Conservation (phyloP, 176 grass and related monocot species). For the Aechmea fasciata region DNA sequence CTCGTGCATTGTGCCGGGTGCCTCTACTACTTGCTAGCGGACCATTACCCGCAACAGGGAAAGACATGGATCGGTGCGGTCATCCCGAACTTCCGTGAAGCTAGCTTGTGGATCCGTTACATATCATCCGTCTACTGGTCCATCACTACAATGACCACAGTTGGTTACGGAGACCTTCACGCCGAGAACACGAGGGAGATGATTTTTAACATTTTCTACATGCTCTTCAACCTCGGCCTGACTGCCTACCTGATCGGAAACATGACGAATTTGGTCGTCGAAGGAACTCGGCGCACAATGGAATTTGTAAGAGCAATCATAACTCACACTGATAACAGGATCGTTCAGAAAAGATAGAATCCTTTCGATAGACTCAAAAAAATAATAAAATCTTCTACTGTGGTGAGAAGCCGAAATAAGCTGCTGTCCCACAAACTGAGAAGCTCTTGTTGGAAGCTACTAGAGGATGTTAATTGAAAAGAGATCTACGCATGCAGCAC, state of each 20-base stretch:
- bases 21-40: conserved; percentile 80
- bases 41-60: conserved; percentile 58
- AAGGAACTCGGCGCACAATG: conserved; percentile 93
- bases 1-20: conserved; percentile 85
- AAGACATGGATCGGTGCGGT: conserved; percentile 92
- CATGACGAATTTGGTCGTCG: conserved; percentile 99
- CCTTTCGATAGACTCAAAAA: no score
- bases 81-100: conserved; percentile 78
- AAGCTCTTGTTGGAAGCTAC: no score
- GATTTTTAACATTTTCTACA: conserved; percentile 98
- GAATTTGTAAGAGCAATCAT: conserved; percentile 59
- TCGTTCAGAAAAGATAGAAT: no score
- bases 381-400: no score
- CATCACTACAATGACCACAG: conserved; percentile 96
- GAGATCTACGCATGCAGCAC: no score
- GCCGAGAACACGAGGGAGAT: conserved; percentile 87
- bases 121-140: conserved; percentile 91
- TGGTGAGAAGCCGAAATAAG: no score
- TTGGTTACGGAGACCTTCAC: conserved; percentile 93
- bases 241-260: conserved; percentile 94
- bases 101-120: conserved; percentile 68
- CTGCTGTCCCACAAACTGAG: no score
- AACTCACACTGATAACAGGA: no score
- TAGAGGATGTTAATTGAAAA: no score
- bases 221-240: conserved; percentile 92